These are phyloP conservation scores for Fusarium chaquense DNA, from an alignment of 2,329 filamentous ascomycete species.

Conservation along the genomic window DNA sequence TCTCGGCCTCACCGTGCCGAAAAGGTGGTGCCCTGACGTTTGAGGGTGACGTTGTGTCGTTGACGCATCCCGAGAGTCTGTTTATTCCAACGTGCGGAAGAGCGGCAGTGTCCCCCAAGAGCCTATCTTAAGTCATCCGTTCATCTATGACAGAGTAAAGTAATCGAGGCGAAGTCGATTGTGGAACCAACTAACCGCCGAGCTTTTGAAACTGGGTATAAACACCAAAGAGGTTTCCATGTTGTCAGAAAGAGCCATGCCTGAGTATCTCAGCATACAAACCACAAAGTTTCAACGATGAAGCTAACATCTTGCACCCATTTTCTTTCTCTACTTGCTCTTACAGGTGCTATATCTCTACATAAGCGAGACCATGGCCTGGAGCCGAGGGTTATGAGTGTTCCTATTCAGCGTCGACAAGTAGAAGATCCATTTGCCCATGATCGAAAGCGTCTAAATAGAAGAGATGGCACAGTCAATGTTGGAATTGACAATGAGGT, in stretches of 20 bases:
- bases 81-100: slow-evolving; percentile 21
- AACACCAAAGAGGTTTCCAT: not conserved
- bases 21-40: slow-evolving; percentile 39
- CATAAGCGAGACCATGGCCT: slow-evolving; percentile 48
- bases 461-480: slow-evolving; percentile 57
- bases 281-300: slow-evolving; percentile 50
- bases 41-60: slow-evolving; percentile 24
- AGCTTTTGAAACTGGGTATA: not conserved
- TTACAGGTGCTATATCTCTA: slow-evolving; percentile 47
- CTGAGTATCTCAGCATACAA: not conserved
- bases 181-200: not conserved
- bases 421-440: slow-evolving; percentile 58
- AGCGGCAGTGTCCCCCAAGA: slow-evolving; percentile 17
- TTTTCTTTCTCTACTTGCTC: slow-evolving; percentile 44
- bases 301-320: slow-evolving; percentile 46
- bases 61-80: slow-evolving; percentile 34
- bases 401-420: slow-evolving; percentile 56
- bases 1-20: slow-evolving; percentile 36
- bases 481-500: slow-evolving; percentile 69
- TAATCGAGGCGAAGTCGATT: not conserved
- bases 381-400: slow-evolving; percentile 59
- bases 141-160: slow-evolving; percentile 19
- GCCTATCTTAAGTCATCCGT: not conserved
- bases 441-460: slow-evolving; percentile 59
- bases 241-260: not conserved